phyloP scores from a whole-genome alignment of 306 rosid species.

The Vigna trinervia region DNA sequence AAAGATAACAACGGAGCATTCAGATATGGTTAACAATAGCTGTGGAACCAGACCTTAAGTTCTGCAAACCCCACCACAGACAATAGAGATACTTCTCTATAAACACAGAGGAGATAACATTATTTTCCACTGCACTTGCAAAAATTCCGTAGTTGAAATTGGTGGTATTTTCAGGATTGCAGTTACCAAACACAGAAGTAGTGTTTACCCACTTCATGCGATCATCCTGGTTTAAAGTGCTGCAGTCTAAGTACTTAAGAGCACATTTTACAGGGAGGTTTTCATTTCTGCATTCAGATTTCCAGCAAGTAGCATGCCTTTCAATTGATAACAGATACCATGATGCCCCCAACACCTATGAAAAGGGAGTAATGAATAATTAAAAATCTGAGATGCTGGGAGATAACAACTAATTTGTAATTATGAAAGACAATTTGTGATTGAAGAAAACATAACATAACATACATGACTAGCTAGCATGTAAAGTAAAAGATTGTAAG shows the following conservation, averaged over 20 bases:
- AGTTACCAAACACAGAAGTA: conserved; percentile 69
- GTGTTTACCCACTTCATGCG: conserved; percentile 64
- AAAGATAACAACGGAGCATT: not conserved
- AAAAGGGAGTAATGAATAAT: conserved; percentile 17
- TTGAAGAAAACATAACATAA: conserved; percentile 36
- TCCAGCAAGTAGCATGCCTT: conserved; percentile 85
- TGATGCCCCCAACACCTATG: conserved; percentile 86
- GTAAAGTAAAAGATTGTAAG: conserved; percentile 87
- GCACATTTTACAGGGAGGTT: conserved; percentile 54
- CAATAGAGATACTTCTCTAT: conserved; percentile 83
- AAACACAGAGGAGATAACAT: conserved; percentile 62
- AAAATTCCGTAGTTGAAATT: conserved; percentile 75
- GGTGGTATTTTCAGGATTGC: conserved; percentile 60
- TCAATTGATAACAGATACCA: conserved; percentile 90
- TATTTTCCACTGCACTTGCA: conserved; percentile 59
- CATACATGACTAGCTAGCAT: conserved; percentile 97
- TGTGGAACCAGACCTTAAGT: conserved; percentile 70
- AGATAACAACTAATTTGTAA: not conserved
- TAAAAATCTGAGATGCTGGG: conserved; percentile 11
- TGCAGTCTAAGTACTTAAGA: conserved; percentile 70
- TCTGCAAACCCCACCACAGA: conserved; percentile 98
- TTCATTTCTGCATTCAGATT: conserved; percentile 73
- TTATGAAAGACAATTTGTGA: conserved; percentile 18
- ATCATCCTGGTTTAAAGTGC: conserved; percentile 46
- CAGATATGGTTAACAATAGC: not conserved